Conservation (phyloP, 2,329 filamentous ascomycete species). For the Penicillium verrucosum region DNA sequence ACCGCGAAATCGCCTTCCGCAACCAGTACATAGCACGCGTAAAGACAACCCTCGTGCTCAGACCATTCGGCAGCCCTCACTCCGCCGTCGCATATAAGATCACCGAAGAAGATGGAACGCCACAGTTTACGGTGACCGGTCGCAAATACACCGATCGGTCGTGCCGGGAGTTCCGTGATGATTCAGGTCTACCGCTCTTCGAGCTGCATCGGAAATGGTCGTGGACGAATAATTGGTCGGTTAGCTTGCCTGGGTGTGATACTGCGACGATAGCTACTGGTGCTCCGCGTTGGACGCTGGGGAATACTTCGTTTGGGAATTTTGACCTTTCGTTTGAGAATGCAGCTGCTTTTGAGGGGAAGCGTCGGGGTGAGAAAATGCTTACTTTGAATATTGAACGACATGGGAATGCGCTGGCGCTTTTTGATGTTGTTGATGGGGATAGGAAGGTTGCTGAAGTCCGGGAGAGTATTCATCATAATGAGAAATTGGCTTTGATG, state of each 20-base stretch:
- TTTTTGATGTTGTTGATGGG: constrained; percentile 23
- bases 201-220: constrained; percentile 21
- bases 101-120: constrained; percentile 15
- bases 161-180: constrained; percentile 27
- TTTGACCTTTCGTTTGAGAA: constrained; percentile 14
- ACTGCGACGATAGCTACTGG: constrained; percentile 10
- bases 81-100: constrained; percentile 20
- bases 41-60: constrained; percentile 19
- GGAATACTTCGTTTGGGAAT: constrained; percentile 3
- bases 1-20: constrained; percentile 22
- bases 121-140: constrained; percentile 24
- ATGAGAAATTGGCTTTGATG: constrained; percentile 21
- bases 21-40: constrained; percentile 16
- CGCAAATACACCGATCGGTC: constrained; percentile 23
- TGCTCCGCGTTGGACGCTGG: constrained; percentile 7
- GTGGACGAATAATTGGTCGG: constrained; percentile 11
- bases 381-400: constrained; percentile 14
- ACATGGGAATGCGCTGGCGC: constrained; percentile 11
- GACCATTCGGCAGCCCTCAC: constrained; percentile 14
- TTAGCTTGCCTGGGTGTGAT: constrained; percentile 15
- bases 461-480: constrained; percentile 21
- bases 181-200: constrained; percentile 26
- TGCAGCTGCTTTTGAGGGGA: constrained; percentile 5
- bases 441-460: constrained; percentile 22
- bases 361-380: constrained; percentile 8